Evolutionary conservation across 2,329 filamentous ascomycete species (phyloP).

Genomic region (Xylariaceae sp.): DNA sequence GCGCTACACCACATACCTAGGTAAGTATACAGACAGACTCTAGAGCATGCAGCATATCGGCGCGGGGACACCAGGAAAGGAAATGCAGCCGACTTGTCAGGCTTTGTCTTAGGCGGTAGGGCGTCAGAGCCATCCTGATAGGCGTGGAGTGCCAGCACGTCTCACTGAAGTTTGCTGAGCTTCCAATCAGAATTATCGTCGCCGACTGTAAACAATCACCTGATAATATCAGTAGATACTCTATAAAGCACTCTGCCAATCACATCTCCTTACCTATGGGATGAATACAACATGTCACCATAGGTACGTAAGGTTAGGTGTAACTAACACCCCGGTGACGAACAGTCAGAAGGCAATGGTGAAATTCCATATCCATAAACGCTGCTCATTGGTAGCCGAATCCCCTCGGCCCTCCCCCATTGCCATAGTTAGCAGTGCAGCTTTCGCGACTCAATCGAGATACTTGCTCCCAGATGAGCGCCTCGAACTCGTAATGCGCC

Average conservation of each 20-base stretch:
- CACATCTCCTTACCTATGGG: not conserved
- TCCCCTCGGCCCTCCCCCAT: not conserved
- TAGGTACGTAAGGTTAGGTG: not conserved
- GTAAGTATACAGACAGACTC: too few relatives aligned
- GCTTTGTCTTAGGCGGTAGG: not conserved
- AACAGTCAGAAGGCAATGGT: not conserved
- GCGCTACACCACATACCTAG: too few relatives aligned
- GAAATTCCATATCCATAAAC: not conserved
- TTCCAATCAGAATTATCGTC: too few relatives aligned
- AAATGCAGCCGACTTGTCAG: not conserved
- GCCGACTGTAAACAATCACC: too few relatives aligned
- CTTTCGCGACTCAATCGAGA: not conserved
- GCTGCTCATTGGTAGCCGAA: not conserved
- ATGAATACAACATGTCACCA: not conserved
- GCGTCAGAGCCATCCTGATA: not conserved
- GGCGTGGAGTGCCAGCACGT: not conserved
- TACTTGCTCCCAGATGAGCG: not conserved
- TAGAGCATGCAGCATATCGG: not conserved
- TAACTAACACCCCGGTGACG: not conserved
- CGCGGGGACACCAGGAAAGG: not conserved
- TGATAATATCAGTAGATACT: not conserved
- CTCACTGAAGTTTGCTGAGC: not conserved
- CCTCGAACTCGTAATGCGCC: not conserved
- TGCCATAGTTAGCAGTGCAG: not conserved
- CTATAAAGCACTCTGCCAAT: not conserved